Evolutionary conservation across 495 filamentous ascomycete species (phyloP).

Genomic region (Chaetomium cochliodes): DNA sequence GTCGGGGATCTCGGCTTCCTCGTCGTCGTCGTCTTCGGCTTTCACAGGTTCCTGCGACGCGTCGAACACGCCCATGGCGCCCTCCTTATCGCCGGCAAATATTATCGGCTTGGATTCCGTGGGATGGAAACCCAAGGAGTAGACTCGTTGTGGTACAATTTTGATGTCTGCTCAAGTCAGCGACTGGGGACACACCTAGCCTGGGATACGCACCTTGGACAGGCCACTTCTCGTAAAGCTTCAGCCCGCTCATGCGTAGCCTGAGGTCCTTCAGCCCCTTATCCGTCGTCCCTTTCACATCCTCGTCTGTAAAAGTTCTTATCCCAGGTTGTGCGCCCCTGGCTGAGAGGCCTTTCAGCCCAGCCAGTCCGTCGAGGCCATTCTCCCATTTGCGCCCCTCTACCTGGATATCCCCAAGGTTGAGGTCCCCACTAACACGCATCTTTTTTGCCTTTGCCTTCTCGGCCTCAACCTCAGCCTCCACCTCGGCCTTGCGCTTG

Average conservation of each 20-base stretch:
- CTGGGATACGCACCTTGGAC: constrained; percentile 60
- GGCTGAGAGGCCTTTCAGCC: constrained; percentile 42
- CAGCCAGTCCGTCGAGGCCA: constrained; percentile 42
- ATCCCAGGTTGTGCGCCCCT: constrained; percentile 75
- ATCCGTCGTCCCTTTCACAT: constrained; percentile 79
- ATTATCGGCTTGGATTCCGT: constrained; percentile 79
- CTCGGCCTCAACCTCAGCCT: constrained; percentile 60
- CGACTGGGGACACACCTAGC: not conserved
- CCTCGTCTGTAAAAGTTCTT: constrained; percentile 73
- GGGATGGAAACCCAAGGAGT: constrained; percentile 86
- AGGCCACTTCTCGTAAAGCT: constrained; percentile 77
- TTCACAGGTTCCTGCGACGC: constrained; percentile 67
- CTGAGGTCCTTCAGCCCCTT: constrained; percentile 72
- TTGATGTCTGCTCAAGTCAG: constrained; percentile 70
- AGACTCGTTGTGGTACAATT: constrained; percentile 85
- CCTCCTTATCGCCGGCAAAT: constrained; percentile 95
- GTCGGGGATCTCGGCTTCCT: constrained; percentile 51
- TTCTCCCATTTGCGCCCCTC: constrained; percentile 64
- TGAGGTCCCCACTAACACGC: constrained; percentile 68
- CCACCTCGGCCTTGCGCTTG: constrained; percentile 78
- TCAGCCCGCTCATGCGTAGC: constrained; percentile 74
- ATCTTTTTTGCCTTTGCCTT: constrained; percentile 66
- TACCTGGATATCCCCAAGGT: constrained; percentile 74
- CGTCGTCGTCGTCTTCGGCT: constrained; percentile 53
- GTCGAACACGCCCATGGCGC: constrained; percentile 90